phyloP scores from a whole-genome alignment of 441 rosid genomes.

The Viola pubescens region DNA sequence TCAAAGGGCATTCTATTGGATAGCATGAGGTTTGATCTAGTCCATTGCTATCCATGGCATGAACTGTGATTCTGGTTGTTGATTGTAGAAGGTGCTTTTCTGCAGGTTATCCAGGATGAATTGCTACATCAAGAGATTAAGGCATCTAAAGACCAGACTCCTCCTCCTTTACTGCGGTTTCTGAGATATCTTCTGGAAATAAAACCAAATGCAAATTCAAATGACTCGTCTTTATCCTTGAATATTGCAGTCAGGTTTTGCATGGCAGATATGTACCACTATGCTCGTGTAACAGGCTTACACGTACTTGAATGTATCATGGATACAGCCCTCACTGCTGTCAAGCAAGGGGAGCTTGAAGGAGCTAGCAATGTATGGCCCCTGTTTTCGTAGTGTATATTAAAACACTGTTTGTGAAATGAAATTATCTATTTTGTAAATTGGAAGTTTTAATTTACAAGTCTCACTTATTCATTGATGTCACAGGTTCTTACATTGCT shows the following conservation, averaged over 20 bases:
- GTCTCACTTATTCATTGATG: conserved; percentile 22
- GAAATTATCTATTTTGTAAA: conserved; percentile 14
- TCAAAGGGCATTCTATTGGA: background rate
- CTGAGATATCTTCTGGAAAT: conserved; percentile 40
- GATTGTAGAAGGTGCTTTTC: conserved; percentile 16
- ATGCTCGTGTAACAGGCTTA: conserved; percentile 77
- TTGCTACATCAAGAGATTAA: conserved; percentile 58
- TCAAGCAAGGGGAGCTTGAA: conserved; percentile 66
- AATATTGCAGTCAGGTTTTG: conserved; percentile 45
- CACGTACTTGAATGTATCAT: conserved; percentile 82
- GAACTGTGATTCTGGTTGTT: background rate
- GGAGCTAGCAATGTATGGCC: conserved; percentile 83
- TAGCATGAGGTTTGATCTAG: background rate
- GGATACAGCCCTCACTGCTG: conserved; percentile 60
- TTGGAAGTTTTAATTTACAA: conserved; percentile 8
- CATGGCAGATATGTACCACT: conserved; percentile 81
- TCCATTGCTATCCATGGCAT: background rate
- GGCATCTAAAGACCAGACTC: conserved; percentile 38
- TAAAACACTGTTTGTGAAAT: conserved; percentile 18
- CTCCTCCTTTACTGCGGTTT: conserved; percentile 63
- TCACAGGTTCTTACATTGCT: conserved; percentile 63
- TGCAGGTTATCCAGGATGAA: conserved; percentile 78
- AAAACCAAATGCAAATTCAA: conserved; percentile 32
- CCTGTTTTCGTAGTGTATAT: conserved; percentile 22
- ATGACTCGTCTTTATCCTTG: conserved; percentile 33